Conservation (phyloP, 1,284 basidiomycete species). For the Tilletia setariae region DNA sequence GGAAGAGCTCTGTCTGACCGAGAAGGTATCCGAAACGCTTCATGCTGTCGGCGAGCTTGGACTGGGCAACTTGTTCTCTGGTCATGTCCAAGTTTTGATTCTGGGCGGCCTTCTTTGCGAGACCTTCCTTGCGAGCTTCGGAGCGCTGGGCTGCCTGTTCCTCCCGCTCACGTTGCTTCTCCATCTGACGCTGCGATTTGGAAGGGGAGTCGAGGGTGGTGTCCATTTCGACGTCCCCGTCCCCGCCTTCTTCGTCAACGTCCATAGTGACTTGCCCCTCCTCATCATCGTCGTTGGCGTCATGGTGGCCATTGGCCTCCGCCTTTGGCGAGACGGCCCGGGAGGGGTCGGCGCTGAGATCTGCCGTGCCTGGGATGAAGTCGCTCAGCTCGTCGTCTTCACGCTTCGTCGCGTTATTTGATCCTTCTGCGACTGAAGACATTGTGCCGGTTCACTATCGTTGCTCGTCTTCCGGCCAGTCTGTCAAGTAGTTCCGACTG, state of each 20-base stretch:
- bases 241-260: background rate
- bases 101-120: conserved; percentile 37
- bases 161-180: conserved; percentile 39
- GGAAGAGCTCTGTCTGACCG: conserved; percentile 54
- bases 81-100: conserved; percentile 37
- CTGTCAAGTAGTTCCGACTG: no score
- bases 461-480: background rate
- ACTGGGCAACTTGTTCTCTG: conserved; percentile 41
- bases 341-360: conserved; percentile 35
- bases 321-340: conserved; percentile 28
- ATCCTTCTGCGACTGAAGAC: background rate
- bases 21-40: conserved; percentile 52
- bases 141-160: conserved; percentile 24
- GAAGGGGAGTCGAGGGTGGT: conserved; percentile 28
- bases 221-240: conserved; percentile 22
- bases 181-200: conserved; percentile 41
- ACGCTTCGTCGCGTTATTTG: background rate
- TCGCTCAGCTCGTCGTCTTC: conserved; percentile 48
- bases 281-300: conserved; percentile 26
- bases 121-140: conserved; percentile 33
- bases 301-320: conserved; percentile 19
- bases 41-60: conserved; percentile 50
- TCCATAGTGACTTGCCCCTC: conserved; percentile 22
- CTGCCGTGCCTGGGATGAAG: conserved; percentile 37
- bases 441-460: background rate